phyloP scores from a whole-genome alignment of 257 asterid genomes.

The Solanum chilense region DNA sequence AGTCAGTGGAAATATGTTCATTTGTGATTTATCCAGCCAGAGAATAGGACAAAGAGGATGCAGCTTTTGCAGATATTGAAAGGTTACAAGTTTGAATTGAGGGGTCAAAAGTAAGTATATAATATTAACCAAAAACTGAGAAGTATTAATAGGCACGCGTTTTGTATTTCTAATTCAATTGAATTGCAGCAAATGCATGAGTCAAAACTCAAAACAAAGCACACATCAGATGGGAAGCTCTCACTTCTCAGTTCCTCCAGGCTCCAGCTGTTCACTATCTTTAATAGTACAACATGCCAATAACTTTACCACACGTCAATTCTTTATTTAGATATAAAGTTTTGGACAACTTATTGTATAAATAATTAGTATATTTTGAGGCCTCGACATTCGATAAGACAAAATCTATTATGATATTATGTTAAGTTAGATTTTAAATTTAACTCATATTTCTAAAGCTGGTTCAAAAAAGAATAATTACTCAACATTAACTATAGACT shows the following conservation, averaged over 20 bases:
- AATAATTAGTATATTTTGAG: too few relatives aligned
- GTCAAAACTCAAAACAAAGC: not conserved
- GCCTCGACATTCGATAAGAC: too few relatives aligned
- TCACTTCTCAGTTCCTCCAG: not conserved
- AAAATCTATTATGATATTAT: rapidly evolving
- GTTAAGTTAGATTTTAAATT: too few relatives aligned
- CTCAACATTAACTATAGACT: too few relatives aligned
- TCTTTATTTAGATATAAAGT: too few relatives aligned
- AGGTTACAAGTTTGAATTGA: not conserved
- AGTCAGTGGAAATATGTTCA: not conserved
- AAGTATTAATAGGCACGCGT: not conserved
- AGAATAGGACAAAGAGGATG: not conserved
- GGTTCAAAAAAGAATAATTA: too few relatives aligned
- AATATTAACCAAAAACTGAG: not conserved
- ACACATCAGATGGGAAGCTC: not conserved
- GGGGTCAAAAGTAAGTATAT: not conserved
- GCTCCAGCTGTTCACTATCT: not conserved
- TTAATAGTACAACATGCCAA: not conserved
- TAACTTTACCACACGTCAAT: not conserved
- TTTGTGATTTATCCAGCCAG: not conserved
- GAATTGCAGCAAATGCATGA: not conserved
- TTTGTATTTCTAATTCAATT: not conserved
- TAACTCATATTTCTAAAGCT: too few relatives aligned
- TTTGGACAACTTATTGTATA: too few relatives aligned
- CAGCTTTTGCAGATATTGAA: not conserved